Conservation (phyloP, 2,329 filamentous ascomycete genomes). For the Meredithiella fracta region DNA sequence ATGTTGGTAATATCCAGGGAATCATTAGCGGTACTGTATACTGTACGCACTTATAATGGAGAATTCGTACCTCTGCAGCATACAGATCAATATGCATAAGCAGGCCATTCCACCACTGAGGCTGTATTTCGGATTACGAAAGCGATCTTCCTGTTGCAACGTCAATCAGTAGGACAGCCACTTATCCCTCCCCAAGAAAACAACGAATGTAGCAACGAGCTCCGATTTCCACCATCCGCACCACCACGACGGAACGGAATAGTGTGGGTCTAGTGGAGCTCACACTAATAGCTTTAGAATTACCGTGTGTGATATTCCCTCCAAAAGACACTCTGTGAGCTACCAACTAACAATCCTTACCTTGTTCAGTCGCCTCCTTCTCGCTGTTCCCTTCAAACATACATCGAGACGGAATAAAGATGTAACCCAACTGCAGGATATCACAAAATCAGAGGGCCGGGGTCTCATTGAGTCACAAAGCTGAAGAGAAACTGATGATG, state of each 20-base stretch:
- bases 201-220: not conserved
- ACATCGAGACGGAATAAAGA: not conserved
- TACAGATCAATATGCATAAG: not conserved
- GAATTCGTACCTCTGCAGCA: not conserved
- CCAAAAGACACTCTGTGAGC: too few species aligned
- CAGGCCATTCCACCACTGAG: not conserved
- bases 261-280: not conserved
- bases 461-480: not conserved
- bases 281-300: not conserved
- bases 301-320: not conserved
- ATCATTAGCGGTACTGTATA: not conserved
- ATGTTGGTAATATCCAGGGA: not conserved
- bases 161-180: not conserved
- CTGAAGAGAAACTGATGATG: not conserved
- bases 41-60: not conserved
- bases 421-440: not conserved
- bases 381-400: too few species aligned
- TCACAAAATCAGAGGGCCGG: not conserved
- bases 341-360: too few species aligned
- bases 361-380: too few species aligned
- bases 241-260: not conserved
- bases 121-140: not conserved
- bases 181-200: not conserved
- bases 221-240: not conserved
- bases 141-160: not conserved